A percentile compares a stretch with the other conserved stretches of the same genome.
These are phyloP conservation scores for Malassezia restricta DNA, from an alignment of 1,284 basidiomycete genomes.

Conservation along the genomic window DNA sequence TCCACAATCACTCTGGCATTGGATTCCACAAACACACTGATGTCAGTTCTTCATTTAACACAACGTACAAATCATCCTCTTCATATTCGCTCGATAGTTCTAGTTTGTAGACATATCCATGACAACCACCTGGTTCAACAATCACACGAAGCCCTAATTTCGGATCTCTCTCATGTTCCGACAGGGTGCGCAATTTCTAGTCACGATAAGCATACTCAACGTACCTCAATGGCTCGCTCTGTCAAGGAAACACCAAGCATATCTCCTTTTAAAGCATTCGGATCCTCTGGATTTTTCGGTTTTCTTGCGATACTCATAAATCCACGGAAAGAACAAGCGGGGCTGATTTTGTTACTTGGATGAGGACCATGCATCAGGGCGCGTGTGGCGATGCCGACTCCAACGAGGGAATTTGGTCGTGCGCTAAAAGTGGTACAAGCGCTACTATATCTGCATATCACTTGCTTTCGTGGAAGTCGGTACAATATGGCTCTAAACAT, in stretches of 20 bases:
- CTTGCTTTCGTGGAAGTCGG: too few species aligned
- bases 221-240: conserved; percentile 28
- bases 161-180: conserved; percentile 53
- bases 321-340: not conserved
- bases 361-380: too few species aligned
- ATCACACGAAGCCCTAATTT: conserved; percentile 60
- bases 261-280: conserved; percentile 24
- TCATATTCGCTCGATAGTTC: conserved; percentile 55
- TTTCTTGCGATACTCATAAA: conserved; percentile 7
- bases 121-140: conserved; percentile 79
- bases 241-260: conserved; percentile 30
- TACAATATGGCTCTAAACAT: too few species aligned
- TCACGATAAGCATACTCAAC: not conserved
- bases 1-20: conserved; percentile 57
- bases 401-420: too few species aligned
- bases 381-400: too few species aligned
- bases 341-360: too few species aligned
- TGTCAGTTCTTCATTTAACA: not conserved
- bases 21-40: conserved; percentile 53
- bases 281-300: conserved; percentile 35
- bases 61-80: conserved; percentile 60
- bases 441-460: too few species aligned
- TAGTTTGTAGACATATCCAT: conserved; percentile 85
- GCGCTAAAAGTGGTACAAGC: too few species aligned
- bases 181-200: conserved; percentile 24